Evolutionary conservation across 73 alveolate species (phyloP).

Genomic region (Halteria grandinella): DNA sequence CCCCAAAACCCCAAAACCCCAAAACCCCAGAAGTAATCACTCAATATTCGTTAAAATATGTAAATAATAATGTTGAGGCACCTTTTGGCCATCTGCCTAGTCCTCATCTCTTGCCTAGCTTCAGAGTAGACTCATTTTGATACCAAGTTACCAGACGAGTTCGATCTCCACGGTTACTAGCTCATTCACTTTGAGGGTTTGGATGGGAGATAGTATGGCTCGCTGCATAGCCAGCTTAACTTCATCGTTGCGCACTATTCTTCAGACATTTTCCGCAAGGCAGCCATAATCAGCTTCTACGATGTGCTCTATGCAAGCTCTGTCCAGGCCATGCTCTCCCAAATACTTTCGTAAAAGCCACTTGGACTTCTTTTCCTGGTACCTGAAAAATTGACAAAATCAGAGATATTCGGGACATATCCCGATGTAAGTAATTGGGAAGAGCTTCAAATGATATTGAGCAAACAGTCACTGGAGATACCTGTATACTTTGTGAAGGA

Average conservation of each 20-base stretch:
- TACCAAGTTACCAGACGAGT: neutral
- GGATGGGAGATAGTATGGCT: constrained; percentile 15
- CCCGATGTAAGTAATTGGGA: constrained; percentile 24
- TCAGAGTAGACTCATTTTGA: neutral
- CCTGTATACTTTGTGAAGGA: constrained; percentile 53
- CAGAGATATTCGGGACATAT: neutral
- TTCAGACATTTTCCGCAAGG: constrained; percentile 44
- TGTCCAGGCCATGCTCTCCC: neutral
- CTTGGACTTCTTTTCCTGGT: constrained; percentile 16
- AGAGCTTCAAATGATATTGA: constrained; percentile 2
- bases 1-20: too few species aligned
- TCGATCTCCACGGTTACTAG: constrained; percentile 38
- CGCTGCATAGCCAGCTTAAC: constrained; percentile 28
- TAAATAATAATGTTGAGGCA: too few species aligned
- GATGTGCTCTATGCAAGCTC: too few species aligned
- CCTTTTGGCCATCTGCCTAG: too few species aligned
- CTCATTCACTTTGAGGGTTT: constrained; percentile 17
- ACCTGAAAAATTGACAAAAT: neutral
- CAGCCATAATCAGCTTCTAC: constrained; percentile 13
- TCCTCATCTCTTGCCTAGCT: neutral
- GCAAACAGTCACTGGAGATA: constrained; percentile 1
- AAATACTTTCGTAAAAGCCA: neutral
- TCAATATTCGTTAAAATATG: too few species aligned
- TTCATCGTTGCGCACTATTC: constrained; percentile 48
- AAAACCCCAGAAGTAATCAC: too few species aligned